Evolutionary conservation across 768 basidiomycete genomes (phyloP).

Genomic region (Termitomyces heimii): DNA sequence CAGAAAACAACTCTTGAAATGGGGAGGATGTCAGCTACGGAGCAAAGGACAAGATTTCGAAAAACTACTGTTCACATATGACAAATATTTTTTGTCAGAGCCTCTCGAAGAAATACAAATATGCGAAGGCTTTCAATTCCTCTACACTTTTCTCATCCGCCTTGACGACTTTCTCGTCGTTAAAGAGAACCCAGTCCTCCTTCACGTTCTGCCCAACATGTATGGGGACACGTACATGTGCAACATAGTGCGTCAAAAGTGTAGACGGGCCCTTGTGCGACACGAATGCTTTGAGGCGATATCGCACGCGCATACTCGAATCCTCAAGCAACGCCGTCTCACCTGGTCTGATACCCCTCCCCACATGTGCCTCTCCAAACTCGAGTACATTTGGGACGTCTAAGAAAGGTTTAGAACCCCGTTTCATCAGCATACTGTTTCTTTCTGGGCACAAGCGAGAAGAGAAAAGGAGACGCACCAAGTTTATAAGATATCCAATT

Average conservation of each 20-base stretch:
- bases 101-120: conserved; percentile 90
- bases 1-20: too few species aligned
- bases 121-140: conserved; percentile 80
- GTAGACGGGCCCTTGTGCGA: conserved; percentile 96
- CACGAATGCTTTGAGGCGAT: conserved; percentile 86
- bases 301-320: conserved; percentile 45
- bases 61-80: too few species aligned
- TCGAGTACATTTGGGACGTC: conserved; percentile 79
- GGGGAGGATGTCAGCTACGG: too few species aligned
- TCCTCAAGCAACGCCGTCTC: conserved; percentile 69
- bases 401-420: conserved; percentile 19
- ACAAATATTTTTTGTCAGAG: too few species aligned
- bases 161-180: conserved; percentile 93
- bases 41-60: too few species aligned
- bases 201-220: conserved; percentile 13
- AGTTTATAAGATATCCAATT: conserved; percentile 97
- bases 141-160: conserved; percentile 79
- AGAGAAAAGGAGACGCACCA: conserved; percentile 40
- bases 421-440: neutral
- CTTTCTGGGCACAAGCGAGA: neutral
- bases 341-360: conserved; percentile 59
- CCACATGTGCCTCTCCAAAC: conserved; percentile 57
- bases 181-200: conserved; percentile 84
- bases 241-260: conserved; percentile 92
- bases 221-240: conserved; percentile 48